Base-by-base conservation (phyloP, 768 basidiomycete genomes). In the Pisolithus tinctorius region DNA sequence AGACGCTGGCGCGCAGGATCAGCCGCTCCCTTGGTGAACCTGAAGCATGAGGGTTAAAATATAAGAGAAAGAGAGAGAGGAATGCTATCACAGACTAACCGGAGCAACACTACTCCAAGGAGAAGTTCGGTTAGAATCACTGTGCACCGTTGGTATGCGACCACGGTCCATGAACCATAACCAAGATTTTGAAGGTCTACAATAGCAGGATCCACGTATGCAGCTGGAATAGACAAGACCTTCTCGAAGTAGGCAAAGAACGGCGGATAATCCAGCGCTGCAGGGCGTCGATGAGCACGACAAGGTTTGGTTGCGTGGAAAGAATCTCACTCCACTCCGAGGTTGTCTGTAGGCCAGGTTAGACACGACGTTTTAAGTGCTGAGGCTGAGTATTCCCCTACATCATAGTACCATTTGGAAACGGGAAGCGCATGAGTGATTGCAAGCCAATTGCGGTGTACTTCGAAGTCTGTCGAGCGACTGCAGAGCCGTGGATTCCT, bases 191-290 rank as follows among this genome's bases (percentile, higher is more conserved):
- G 74, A 30, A 92, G 68, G 56, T 89, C 76, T 23, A 92, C 85
- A 37, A 93, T 93, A 55, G 71, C 73, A 0, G 83, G 79, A 63
- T 96, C 89, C 51, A 96, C 73, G 53, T 87, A 71, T 37, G 75
- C 80, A 8, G 94, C 93, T 6, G 89, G 86, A 42, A 88, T 77
- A 3, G 93, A 92, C 49, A 96, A 73, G 6, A 93, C 60, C 65
- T 87, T 93, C 66, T 96, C 93, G 54, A 98, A 95, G 68, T 90
- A 94, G 9, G 95, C 94, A 63, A 98, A 98, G 75, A 98, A 95
- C 2, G 95, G 94, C 10, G 95, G 95, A 60, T 95, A 93, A 66
- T 95, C 93, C 51, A 94, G 69, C 1, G 92, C 92, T 94, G 23
- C 29, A 45, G 46, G 44, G 5, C 47, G 46, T 44, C 44, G 37